Base-by-base conservation (phyloP, 495 filamentous ascomycete species). In the Podospora fimiseda region DNA sequence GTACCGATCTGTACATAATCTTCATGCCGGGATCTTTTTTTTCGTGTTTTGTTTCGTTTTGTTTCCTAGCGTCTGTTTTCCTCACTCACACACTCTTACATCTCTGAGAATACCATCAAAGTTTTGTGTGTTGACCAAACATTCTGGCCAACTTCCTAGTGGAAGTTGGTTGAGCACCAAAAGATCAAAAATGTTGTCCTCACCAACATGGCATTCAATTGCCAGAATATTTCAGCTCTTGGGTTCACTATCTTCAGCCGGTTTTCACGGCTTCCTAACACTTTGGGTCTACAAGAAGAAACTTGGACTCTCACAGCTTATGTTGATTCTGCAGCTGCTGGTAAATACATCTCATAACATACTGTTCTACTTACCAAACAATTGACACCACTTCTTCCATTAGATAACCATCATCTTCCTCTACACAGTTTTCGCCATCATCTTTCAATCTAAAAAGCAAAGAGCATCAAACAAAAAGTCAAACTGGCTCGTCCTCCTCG, bases 181-280 rank as follows among this genome's bases (percentile, higher is more conserved):
- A 16, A 27, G 20, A 71, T 69, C 67, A 64, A 59, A 41, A 33
- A 33, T 33, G 27, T 67, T 58, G 68, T 38, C 51, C 41, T 49
- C 59, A 20, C 59, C 66, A 33, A 53, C 51, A 63, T 70, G 69
- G 67, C 66, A 69, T 47, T 55, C 61, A 14, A 52, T 67, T 30
- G 54, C 56, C 50, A 60, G 71, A 40, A 40, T 60, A 7, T 55
- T 65, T 38, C 70, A 73, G 57, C 43, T 69, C 18, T 13, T 57
- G 24, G 63, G 53, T 1, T 56, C 63, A 18, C 51, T 73, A 13
- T 46, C 58, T 1, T 62, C 60, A 13, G 56, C 57, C 16, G 56
- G 48, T 16, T 53, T 70, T 48, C 73, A 75, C 42, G 69, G 70
- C 21, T 73, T 69, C 52, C 42, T 71, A 23, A 56, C 70, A 2